Evolutionary conservation across 2,329 filamentous ascomycete genomes (phyloP), one percentile per base, ranked within the genome.

Genomic region (Aspergillus ustus): DNA sequence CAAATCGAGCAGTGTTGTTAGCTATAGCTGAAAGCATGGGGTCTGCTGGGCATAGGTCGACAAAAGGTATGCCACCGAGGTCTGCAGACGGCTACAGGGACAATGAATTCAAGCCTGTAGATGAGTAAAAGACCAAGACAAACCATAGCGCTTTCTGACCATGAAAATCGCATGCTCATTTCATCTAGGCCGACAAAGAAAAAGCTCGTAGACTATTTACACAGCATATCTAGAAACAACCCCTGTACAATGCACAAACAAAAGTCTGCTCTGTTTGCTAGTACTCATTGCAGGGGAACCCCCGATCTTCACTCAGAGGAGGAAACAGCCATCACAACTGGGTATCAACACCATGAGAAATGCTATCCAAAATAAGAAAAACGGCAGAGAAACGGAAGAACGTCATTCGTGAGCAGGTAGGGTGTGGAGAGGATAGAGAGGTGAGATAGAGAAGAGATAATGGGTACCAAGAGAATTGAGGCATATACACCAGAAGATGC

Each of bases 311-410:
- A 62, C 60, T 59, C 59, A 31, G 28, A 25, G 55, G 59, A 62
- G 63, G 67, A 69, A 70, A 71, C 59, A 73, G 70, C 60, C 68
- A 69, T 70, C 72, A 75, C 66, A 67, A 63, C 69, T 75, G 75
- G 75, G 75, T 77, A 78, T 77, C 75, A 77, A 78, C 75, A 78
- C 75, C 75, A 72, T 73, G 69, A 74, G 67, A 75, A 59, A 77
- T 77, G 75, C 74, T 76, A 70, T 67, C 67, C 64, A 66, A 63
- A 31, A 60, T 46, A 48, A 63, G 58, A 31, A 44, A 51, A 56
- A 52, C 56, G 57, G 34, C n/a, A 55, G 44, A 62, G 63, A 54
- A 55, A 64, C 52, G 61, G 66, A 67, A 63, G 60, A 69, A 66
- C 72, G 67, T 73, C 63, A 72, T 70, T 75, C 73, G 71, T 75